Conservation (phyloP, 208 protist genomes). For the Herpetomonas muscarum region DNA sequence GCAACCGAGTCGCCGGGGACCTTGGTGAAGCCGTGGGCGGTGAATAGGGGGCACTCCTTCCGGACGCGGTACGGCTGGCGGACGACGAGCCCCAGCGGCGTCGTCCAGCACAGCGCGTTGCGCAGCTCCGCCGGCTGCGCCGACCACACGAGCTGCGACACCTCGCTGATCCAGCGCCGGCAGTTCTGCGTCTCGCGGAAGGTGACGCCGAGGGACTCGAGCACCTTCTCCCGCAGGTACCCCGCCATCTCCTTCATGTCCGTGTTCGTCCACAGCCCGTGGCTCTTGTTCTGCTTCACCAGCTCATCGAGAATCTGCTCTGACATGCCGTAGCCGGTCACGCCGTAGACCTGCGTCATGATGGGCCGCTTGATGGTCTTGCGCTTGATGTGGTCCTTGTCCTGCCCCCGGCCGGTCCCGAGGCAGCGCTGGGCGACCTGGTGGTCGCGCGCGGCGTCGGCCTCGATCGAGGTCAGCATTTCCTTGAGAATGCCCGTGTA, state of each 20-base stretch:
- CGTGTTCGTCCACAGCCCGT: constrained; percentile 85
- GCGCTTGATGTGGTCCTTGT: constrained; percentile 91
- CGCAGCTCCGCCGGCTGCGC: constrained; percentile 79
- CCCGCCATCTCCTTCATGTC: constrained; percentile 89
- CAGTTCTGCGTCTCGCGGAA: constrained; percentile 89
- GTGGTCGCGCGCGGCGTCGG: constrained; percentile 78
- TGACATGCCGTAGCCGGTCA: constrained; percentile 96
- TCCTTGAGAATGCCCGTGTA: constrained; percentile 95
- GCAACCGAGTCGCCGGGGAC: constrained; percentile 67
- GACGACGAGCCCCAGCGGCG: constrained; percentile 95
- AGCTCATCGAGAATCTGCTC: constrained; percentile 94
- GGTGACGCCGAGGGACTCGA: constrained; percentile 85
- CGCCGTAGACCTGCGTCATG: constrained; percentile 98
- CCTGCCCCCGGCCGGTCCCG: constrained; percentile 74
- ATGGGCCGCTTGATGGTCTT: constrained; percentile 99
- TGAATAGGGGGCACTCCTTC: constrained; percentile 83
- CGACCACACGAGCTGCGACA: constrained; percentile 67
- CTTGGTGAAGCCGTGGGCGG: constrained; percentile 63
- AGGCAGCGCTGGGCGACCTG: constrained; percentile 82
- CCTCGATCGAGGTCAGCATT: constrained; percentile 84
- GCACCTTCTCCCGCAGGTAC: constrained; percentile 87
- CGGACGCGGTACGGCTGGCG: constrained; percentile 94
- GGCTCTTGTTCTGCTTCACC: constrained; percentile 88
- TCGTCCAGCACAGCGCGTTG: constrained; percentile 92
- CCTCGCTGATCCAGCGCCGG: constrained; percentile 78